These are phyloP conservation scores for Rhynchospora pubera DNA, from an alignment of 176 grass and related monocot species.

Conservation along the genomic window DNA sequence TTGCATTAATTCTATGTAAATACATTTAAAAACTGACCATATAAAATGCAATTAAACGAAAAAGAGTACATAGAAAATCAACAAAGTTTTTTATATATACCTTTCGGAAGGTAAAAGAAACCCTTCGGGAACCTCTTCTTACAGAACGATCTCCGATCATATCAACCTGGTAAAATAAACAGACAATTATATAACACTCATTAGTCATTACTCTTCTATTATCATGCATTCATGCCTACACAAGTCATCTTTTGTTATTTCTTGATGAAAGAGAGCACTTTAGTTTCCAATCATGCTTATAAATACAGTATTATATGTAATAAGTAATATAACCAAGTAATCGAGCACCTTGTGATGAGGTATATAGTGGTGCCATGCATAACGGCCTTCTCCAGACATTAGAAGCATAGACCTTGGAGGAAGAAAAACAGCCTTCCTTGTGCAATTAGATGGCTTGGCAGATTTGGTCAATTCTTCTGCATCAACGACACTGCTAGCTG, in stretches of 20 bases:
- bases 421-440: constrained; percentile 73
- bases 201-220: background rate
- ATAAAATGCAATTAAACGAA: background rate
- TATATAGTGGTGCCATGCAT: constrained; percentile 99
- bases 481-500: constrained; percentile 28
- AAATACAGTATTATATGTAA: background rate
- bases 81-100: constrained; percentile 31
- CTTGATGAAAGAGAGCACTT: background rate
- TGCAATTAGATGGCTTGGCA: constrained; percentile 24
- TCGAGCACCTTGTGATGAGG: constrained; percentile 74
- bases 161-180: constrained; percentile 49
- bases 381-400: constrained; percentile 92
- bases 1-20: background rate
- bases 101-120: constrained; percentile 95
- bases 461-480: constrained; percentile 33
- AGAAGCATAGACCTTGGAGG: constrained; percentile 71
- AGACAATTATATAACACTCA: background rate
- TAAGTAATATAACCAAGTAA: background rate
- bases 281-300: background rate
- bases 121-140: constrained; percentile 56
- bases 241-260: background rate
- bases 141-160: constrained; percentile 48
- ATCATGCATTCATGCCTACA: background rate
- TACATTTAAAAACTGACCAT: background rate
- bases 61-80: background rate